Evolutionary conservation across 78 protist genomes (phyloP).

Genomic region (Monosiga brevicollis): DNA sequence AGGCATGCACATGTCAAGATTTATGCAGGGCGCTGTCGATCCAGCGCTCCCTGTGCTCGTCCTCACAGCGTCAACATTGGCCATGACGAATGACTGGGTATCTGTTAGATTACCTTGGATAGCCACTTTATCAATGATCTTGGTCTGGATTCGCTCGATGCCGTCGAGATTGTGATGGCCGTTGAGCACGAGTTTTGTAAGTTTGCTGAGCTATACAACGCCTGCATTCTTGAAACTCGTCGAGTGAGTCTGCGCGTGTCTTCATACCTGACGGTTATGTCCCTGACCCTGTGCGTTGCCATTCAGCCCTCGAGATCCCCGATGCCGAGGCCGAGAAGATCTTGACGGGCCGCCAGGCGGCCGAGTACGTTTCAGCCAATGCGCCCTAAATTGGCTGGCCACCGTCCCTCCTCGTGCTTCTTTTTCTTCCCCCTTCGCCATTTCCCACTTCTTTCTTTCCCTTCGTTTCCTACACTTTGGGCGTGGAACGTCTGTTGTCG

Average conservation of each 20-base stretch:
- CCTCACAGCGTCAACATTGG: neutral
- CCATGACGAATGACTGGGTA: neutral
- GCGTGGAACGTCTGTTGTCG: too few relatives aligned
- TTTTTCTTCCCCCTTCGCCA: too few relatives aligned
- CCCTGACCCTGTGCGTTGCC: neutral
- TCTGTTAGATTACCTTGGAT: neutral
- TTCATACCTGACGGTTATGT: neutral
- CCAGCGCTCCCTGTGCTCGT: neutral
- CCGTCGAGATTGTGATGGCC: slow-evolving; percentile 60
- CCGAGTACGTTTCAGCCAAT: slow-evolving; percentile 30
- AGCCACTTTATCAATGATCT: slow-evolving; percentile 54
- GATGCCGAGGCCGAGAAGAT: slow-evolving; percentile 65
- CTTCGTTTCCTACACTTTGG: too few relatives aligned
- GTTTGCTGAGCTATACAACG: neutral
- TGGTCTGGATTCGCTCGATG: slow-evolving; percentile 65
- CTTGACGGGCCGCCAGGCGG: slow-evolving; percentile 18
- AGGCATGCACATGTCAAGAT: too few relatives aligned
- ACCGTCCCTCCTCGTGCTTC: too few relatives aligned
- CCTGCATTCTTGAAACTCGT: neutral
- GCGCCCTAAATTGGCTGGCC: too few relatives aligned
- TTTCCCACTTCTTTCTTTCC: too few relatives aligned
- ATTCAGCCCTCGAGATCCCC: slow-evolving; percentile 35
- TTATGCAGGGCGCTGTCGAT: neutral
- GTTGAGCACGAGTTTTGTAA: slow-evolving; percentile 60
- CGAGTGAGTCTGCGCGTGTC: neutral